phyloP scores from a whole-genome alignment of 2,329 filamentous ascomycete species.

The Diaporthe sp. region DNA sequence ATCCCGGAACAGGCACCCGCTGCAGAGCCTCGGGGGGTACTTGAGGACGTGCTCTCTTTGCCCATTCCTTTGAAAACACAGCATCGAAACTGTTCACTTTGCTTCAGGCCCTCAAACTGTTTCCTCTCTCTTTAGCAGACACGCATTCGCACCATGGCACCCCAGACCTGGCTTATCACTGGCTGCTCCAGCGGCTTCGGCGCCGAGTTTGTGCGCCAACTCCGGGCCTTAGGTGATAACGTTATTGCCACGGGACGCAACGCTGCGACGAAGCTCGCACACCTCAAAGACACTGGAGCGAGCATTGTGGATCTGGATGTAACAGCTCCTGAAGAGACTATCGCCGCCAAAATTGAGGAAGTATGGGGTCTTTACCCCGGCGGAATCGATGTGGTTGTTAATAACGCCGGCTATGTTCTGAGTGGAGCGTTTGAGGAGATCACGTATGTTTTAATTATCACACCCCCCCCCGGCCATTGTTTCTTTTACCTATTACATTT shows the following conservation, averaged over 20 bases:
- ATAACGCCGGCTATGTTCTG: constrained; percentile 41
- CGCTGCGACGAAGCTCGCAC: constrained; percentile 45
- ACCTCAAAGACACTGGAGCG: constrained; percentile 49
- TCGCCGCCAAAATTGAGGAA: constrained; percentile 36
- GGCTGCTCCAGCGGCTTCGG: constrained; percentile 57
- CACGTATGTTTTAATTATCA: constrained; percentile 33
- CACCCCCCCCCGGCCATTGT: too few relatives aligned
- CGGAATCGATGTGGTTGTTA: constrained; percentile 33
- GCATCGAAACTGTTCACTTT: too few relatives aligned
- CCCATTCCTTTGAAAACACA: too few relatives aligned
- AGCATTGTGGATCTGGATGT: constrained; percentile 45
- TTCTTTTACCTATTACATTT: too few relatives aligned
- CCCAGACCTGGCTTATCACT: constrained; percentile 52
- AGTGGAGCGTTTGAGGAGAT: constrained; percentile 44
- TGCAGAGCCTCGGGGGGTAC: too few relatives aligned
- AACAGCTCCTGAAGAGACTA: constrained; percentile 35
- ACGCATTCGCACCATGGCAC: neutral
- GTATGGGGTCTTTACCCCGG: constrained; percentile 37
- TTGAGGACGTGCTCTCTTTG: too few relatives aligned
- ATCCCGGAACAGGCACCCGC: too few relatives aligned
- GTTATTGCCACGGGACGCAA: constrained; percentile 55
- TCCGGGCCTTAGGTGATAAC: constrained; percentile 50
- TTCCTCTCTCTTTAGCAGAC: neutral
- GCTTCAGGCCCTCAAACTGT: too few relatives aligned
- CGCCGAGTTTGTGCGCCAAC: constrained; percentile 47